A percentile compares a stretch with the other conserved stretches of the same genome.
phyloP scores from a whole-genome alignment of 345 rosid species.

The Eucalyptus sp. region DNA sequence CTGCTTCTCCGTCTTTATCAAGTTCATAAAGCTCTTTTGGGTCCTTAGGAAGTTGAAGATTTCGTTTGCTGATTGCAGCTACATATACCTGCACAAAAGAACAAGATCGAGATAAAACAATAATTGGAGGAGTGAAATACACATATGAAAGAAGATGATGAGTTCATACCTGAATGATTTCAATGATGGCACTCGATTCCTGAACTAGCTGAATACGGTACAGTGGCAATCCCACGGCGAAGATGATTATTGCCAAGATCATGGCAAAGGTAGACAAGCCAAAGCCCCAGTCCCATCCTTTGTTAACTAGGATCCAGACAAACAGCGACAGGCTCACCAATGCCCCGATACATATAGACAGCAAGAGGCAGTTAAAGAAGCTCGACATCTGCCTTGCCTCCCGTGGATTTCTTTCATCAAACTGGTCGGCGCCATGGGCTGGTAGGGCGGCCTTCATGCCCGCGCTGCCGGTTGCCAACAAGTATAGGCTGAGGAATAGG shows the following conservation, averaged over 20 bases:
- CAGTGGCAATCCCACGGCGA: constrained; percentile 21
- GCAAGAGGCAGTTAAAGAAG: constrained; percentile 37
- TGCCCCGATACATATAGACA: constrained; percentile 21
- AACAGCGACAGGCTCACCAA: constrained; percentile 26
- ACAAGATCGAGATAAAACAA: not conserved
- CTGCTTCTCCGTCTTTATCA: constrained; percentile 25
- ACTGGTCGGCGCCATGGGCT: constrained; percentile 50
- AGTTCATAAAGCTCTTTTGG: constrained; percentile 33
- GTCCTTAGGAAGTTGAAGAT: constrained; percentile 34
- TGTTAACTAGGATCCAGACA: constrained; percentile 43
- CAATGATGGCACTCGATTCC: constrained; percentile 19
- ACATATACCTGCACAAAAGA: constrained; percentile 26
- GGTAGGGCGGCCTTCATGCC: constrained; percentile 51
- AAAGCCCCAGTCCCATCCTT: constrained; percentile 54
- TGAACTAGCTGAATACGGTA: constrained; percentile 24
- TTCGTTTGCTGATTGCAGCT: constrained; percentile 35
- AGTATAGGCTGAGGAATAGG: constrained; percentile 29
- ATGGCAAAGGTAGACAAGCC: constrained; percentile 14
- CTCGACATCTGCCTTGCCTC: constrained; percentile 42
- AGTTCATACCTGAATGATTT: constrained; percentile 27
- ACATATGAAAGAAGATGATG: not conserved
- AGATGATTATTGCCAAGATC: constrained; percentile 15
- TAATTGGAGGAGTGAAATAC: not conserved
- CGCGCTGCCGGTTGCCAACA: constrained; percentile 27
- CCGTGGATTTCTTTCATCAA: constrained; percentile 25